These are phyloP conservation scores for Candida takata DNA, from an alignment of 805 yeast genomes.

Conservation along the genomic window DNA sequence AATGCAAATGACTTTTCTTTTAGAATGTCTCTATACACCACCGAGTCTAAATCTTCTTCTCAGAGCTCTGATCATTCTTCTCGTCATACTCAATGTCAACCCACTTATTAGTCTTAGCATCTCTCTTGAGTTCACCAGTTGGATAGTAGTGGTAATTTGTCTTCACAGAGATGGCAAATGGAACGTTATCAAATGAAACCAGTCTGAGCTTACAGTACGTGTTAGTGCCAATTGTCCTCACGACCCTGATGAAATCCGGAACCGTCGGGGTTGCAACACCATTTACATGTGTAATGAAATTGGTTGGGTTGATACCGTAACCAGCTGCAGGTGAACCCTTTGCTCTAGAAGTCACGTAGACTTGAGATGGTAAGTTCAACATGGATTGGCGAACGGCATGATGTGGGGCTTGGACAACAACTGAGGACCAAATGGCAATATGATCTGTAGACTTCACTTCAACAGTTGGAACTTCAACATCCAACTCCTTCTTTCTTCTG, in stretches of 20 bases:
- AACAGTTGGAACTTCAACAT: slow-evolving; percentile 57
- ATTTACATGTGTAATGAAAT: slow-evolving; percentile 85
- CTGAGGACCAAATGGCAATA: slow-evolving; percentile 78
- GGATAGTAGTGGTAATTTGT: slow-evolving; percentile 88
- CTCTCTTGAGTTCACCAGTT: slow-evolving; percentile 53
- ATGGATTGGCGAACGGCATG: slow-evolving; percentile 85
- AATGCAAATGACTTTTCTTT: neutral
- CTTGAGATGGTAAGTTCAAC: slow-evolving; percentile 69
- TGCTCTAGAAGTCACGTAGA: slow-evolving; percentile 70
- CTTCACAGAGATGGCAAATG: slow-evolving; percentile 78
- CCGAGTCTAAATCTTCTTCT: slow-evolving; percentile 12
- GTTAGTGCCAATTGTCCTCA: slow-evolving; percentile 66
- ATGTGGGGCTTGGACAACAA: slow-evolving; percentile 81
- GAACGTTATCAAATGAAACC: slow-evolving; percentile 80
- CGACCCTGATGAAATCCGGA: slow-evolving; percentile 57
- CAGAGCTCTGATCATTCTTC: slow-evolving; percentile 23
- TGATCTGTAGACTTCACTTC: slow-evolving; percentile 57
- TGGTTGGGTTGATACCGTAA: slow-evolving; percentile 70
- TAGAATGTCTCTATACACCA: too few relatives aligned
- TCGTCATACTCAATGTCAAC: slow-evolving; percentile 42
- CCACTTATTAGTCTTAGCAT: slow-evolving; percentile 43
- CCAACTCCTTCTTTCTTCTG: slow-evolving; percentile 60
- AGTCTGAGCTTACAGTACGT: slow-evolving; percentile 75
- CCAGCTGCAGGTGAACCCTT: slow-evolving; percentile 85
- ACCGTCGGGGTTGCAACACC: slow-evolving; percentile 66